phyloP scores from a whole-genome alignment of 2,329 filamentous ascomycete genomes.

The Gnomoniopsis smithogilvyi region DNA sequence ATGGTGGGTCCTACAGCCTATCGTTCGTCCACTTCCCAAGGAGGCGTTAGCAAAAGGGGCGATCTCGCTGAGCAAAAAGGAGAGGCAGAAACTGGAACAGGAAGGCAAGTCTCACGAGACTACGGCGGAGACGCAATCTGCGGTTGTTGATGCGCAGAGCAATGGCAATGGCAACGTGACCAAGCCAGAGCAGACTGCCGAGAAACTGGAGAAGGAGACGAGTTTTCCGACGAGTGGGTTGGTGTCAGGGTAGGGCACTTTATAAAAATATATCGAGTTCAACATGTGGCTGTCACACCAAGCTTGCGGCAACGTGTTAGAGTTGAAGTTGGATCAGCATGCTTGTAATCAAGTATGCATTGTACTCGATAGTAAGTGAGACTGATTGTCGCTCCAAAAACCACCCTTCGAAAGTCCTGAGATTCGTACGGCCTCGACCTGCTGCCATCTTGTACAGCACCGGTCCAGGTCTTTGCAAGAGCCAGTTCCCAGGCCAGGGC shows the following conservation, averaged over 20 bases:
- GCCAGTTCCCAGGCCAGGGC: too few species aligned
- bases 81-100: slow-evolving; percentile 42
- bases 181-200: background rate
- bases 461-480: too few species aligned
- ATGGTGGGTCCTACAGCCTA: slow-evolving; percentile 88
- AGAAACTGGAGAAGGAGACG: slow-evolving; percentile 11
- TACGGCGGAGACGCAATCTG: background rate
- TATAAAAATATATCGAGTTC: background rate
- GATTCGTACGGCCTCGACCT: too few species aligned
- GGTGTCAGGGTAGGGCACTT: slow-evolving; percentile 10
- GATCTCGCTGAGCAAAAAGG: slow-evolving; percentile 71
- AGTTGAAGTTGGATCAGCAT: background rate
- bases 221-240: slow-evolving; percentile 9
- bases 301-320: background rate
- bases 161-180: background rate
- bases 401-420: too few species aligned
- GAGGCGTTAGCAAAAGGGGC: slow-evolving; percentile 84
- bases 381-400: too few species aligned
- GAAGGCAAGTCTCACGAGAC: slow-evolving; percentile 24
- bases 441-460: too few species aligned
- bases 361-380: too few species aligned
- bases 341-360: too few species aligned
- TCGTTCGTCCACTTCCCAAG: slow-evolving; percentile 79
- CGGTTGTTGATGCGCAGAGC: background rate
- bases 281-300: background rate